Base-by-base conservation (phyloP, 129 eudicot species). In the Deinandra increscens region DNA sequence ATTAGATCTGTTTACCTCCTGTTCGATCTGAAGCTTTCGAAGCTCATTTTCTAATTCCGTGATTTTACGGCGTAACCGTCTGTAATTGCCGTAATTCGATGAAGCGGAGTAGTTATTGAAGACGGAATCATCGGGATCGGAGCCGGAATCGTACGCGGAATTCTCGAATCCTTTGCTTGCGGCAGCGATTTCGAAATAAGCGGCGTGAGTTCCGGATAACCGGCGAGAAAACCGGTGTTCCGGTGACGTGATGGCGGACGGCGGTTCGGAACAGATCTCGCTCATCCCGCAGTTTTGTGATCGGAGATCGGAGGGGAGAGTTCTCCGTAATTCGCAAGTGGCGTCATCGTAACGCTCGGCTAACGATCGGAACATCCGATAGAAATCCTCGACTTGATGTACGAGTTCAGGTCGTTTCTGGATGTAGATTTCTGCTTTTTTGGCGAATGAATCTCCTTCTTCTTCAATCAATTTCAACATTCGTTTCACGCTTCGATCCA, bases 361-460 rank as follows among this genome's bases (percentile, higher is more conserved):
- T 62, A 92, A 66, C 1, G 95, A 77, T 17, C 88, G 71, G 53
- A 86, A 92, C 89, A 88, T 88, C 3, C 95, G 83, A 42, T 92
- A 83, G 61, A 92, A 85, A 29, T 92, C 96, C 79, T 92, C 84
- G 9, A 88, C 91, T 31, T 83, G 91, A 18, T 74, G 22, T 4
- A 86, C 67, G 41, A 92, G 69, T 60, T 81, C 82, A 0, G 98
- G 98, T 79, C 98, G 56, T 67, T 77, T 88, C 68, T 86, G 84
- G 66, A 86, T 88, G 72, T 92, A 92, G 81, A 88, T 84, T 58
- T 92, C 95, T 17, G 95, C 98, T 70, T 81, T 92, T 63, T 88
- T 86, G 20, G 98, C 95, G 71, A 92, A 88, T 2, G 98, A 79
- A 60, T 92, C 98, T 23, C 91, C 98, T 65, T 92, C 98, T 15